Evolutionary conservation across 768 basidiomycete genomes (phyloP).

Genomic region (Rhodotorula babjevae): DNA sequence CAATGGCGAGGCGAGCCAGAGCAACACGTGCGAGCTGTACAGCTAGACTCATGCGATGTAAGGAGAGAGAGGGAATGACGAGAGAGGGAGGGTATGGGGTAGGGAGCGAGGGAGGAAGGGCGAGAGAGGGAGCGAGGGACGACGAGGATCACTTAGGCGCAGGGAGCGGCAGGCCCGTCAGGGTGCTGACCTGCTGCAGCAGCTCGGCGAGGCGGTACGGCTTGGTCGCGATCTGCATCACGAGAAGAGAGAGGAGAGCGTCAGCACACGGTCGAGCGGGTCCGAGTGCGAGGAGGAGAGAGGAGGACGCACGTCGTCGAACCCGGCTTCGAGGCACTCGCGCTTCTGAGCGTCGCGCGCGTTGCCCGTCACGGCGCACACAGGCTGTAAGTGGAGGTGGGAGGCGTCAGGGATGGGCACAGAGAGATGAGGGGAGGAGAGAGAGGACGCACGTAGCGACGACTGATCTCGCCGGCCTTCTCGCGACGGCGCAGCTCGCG

Average conservation of each 20-base stretch:
- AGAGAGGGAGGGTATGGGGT: too few species aligned
- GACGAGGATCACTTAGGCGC: not conserved
- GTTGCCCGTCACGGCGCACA: slow-evolving; percentile 30
- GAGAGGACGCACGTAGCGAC: slow-evolving; percentile 16
- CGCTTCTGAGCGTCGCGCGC: not conserved
- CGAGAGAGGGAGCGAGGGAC: too few species aligned
- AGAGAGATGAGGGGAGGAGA: not conserved
- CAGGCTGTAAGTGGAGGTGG: not conserved
- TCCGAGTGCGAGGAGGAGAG: not conserved
- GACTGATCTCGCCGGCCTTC: not conserved
- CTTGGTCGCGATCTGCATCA: slow-evolving; percentile 14
- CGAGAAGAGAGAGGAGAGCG: too few species aligned
- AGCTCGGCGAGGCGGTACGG: slow-evolving; percentile 15
- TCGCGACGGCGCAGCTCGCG: not conserved
- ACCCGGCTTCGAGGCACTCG: slow-evolving; percentile 10
- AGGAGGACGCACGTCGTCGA: slow-evolving; percentile 9
- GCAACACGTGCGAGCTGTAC: too few species aligned
- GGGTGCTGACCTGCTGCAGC: not conserved
- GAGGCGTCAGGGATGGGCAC: not conserved
- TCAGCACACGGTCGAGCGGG: not conserved
- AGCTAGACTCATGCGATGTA: too few species aligned
- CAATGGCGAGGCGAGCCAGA: too few species aligned
- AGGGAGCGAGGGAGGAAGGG: too few species aligned
- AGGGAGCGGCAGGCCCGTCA: not conserved
- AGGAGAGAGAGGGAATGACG: too few species aligned